phyloP scores from a whole-genome alignment of 1,139 yeast genomes.

The Petasospora fabianii region DNA sequence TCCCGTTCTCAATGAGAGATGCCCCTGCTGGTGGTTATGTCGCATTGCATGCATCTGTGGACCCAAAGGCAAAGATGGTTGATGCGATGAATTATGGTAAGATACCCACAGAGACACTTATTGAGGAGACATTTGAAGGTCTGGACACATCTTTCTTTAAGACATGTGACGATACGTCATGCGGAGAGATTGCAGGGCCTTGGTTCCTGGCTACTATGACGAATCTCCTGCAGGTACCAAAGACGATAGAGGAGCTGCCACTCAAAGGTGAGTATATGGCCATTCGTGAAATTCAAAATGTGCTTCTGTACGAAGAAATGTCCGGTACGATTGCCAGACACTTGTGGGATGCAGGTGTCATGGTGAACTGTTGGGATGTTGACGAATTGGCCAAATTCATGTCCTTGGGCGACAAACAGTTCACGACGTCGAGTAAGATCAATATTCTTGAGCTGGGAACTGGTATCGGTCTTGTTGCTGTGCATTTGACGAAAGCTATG shows the following conservation, averaged over 20 bases:
- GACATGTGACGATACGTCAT: conserved; percentile 3
- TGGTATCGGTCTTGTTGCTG: conserved; percentile 28
- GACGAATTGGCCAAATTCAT: conserved; percentile 10
- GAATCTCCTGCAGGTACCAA: conserved; percentile 19
- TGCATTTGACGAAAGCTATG: conserved; percentile 19
- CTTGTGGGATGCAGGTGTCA: conserved; percentile 30
- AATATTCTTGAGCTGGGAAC: conserved; percentile 29
- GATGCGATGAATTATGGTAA: conserved; percentile 17
- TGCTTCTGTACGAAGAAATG: conserved; percentile 23
- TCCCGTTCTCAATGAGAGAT: conserved; percentile 4
- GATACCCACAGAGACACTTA: conserved; percentile 12
- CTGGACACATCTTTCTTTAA: conserved; percentile 4
- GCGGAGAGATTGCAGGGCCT: not conserved
- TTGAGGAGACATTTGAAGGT: conserved; percentile 12
- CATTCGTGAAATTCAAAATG: conserved; percentile 12
- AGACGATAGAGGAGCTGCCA: conserved; percentile 8
- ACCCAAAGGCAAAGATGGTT: not conserved
- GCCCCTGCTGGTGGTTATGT: conserved; percentile 10
- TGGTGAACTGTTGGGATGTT: conserved; percentile 12
- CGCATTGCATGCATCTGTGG: conserved; percentile 13
- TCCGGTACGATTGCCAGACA: conserved; percentile 30
- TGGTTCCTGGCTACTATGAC: conserved; percentile 19
- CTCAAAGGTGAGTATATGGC: conserved; percentile 20
- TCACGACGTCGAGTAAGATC: not conserved
- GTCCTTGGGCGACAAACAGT: not conserved